Evolutionary conservation across 495 filamentous ascomycete genomes (phyloP), one percentile per base, ranked within the genome.

Genomic region (Baudoinia panamericana): DNA sequence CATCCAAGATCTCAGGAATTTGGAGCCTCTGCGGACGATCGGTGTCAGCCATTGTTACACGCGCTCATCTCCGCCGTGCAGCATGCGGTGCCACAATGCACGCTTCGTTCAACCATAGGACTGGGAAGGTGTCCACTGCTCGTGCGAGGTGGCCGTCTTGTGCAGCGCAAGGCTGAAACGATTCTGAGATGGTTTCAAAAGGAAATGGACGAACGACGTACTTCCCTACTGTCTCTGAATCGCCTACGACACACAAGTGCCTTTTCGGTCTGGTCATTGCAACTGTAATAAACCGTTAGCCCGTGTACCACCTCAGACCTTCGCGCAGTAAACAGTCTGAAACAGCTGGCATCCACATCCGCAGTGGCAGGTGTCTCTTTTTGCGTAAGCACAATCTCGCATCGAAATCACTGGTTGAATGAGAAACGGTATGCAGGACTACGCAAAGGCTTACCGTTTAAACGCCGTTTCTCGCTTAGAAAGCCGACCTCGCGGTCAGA

Each of bases 201-300:
- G n/a, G n/a, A n/a, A n/a, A n/a, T n/a, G 25, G 37, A 34, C 22
- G 29, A 23, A 24, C 36, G 6, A 73, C 79, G 69, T 64, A 84
- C 82, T 69, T 68, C 60, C 76, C 78, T 27, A 93, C 81, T 15
- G 87, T 96, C 58, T 95, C 90, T 27, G 82, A 84, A 56, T 96
- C 88, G 10, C 88, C 90, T 46, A 94, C 80, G 26, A 96, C 74
- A 43, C 83, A 87, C 9, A 97, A 66, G 55, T 87, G 88, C 33
- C 90, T 71, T 59, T 82, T 87, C 7, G 90, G 82, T 30, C 90
- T 72, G 28, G 90, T 96, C 84, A 96, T 93, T 10, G 90, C 90
- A 37, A 96, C 84, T 87, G 50, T 39, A 8, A 5, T 24, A 7
- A 10, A 39, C 10, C 30, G 7, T 33, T 17, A 11, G 8, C n/a